Base-by-base conservation (phyloP, 805 yeast genomes). In the Komagataella pastoris region DNA sequence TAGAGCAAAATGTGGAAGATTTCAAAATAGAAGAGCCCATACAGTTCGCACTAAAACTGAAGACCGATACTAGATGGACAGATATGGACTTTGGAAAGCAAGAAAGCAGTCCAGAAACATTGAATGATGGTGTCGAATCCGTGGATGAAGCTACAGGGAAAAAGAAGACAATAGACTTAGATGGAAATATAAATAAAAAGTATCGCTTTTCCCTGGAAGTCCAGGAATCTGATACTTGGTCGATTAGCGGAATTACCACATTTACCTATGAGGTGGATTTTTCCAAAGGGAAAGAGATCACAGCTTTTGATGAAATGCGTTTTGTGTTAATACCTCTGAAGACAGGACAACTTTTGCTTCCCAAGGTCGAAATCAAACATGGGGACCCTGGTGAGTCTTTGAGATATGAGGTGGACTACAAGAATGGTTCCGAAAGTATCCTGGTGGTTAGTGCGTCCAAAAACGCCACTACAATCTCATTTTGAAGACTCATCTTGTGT, bases 271-370 rank as follows among this genome's bases (percentile, higher is more conserved):
- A 68, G 2, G 64, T 74, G 4, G 69, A 64, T 7, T 54, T 19
- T 6, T 17, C 18, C 2, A 24, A 17, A 10, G 44, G 51, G 3
- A 49, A 47, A 18, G 45, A 51, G 19, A 46, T 45, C 18, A 52
- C 51, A 17, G 4, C 19, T 3, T 45, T 47, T 7, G 51, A 49
- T 2, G 54, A 57, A 3, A 57, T 71, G 44, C 63, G 72, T 17
- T 53, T 89, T 17, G 67, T 75, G 3, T 64, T 90, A 54, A 74
- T 88, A 14, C 97, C 98, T 1, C 63, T 88, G 51, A 83, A 78
- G 54, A 79, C 82, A 19, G 97, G 98, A 0, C 81, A 82, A 53
- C 61, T 90, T 7, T 65, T 72, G 1, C 68, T 86, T 43, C 97
- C 97, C 0, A 75, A 70, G 51, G 69, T 87, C 3, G 75, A 73